A percentile compares a stretch with the other conserved stretches of the same genome.
Evolutionary conservation across 78 protist genomes (phyloP).

Genomic region (Corallochytrium limacisporum): DNA sequence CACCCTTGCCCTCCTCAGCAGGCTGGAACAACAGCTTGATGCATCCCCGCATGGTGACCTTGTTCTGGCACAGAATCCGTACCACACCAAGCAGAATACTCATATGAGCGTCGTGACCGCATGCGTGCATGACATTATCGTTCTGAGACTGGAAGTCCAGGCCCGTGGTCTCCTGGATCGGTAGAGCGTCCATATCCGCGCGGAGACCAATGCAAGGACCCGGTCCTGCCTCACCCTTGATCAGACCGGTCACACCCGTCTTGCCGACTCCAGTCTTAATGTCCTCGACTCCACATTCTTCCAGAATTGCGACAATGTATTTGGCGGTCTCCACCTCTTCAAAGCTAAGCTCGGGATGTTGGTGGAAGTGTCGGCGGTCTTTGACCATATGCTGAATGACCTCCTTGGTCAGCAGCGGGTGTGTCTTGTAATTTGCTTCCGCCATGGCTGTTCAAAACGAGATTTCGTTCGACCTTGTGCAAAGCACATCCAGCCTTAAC

Average conservation of each 20-base stretch:
- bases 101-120: conserved; percentile 30
- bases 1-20: conserved; percentile 20
- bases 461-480: too few species aligned
- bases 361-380: conserved; percentile 6
- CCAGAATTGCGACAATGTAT: background rate
- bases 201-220: conserved; percentile 3
- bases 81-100: background rate
- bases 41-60: background rate
- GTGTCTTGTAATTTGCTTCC: too few species aligned
- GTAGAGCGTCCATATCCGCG: conserved; percentile 24
- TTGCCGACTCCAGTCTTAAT: background rate
- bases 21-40: conserved; percentile 10
- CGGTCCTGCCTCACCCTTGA: background rate
- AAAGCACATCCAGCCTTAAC: too few species aligned
- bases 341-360: conserved; percentile 3
- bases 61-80: background rate
- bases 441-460: too few species aligned
- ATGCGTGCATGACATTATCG: conserved; percentile 14
- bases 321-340: conserved; percentile 7
- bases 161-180: conserved; percentile 6
- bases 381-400: too few species aligned
- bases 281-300: background rate
- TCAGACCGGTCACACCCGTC: background rate
- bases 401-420: too few species aligned
- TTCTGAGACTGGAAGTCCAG: background rate